Conservation (phyloP, 2,329 filamentous ascomycete species). For the Aphanocladium album region DNA sequence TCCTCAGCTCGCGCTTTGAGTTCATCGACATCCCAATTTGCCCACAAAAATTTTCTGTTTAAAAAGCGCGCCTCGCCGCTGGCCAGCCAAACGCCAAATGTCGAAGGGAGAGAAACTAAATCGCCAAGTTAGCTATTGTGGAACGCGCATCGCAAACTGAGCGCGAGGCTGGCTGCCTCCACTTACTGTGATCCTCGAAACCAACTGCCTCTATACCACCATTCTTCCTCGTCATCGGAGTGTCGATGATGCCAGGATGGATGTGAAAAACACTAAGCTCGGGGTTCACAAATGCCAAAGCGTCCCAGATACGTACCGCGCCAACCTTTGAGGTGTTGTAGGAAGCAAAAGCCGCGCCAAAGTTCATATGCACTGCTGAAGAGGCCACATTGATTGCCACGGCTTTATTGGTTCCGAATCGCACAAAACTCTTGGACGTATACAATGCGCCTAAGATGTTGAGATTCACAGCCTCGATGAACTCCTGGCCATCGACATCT, state of each 20-base stretch:
- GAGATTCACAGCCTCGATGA: slow-evolving; percentile 22
- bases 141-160: background rate
- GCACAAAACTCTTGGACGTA: slow-evolving; percentile 19
- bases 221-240: background rate
- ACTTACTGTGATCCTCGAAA: slow-evolving; percentile 1
- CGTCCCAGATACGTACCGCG: background rate
- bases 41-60: slow-evolving; percentile 26
- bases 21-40: slow-evolving; percentile 33
- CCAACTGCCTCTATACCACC: background rate
- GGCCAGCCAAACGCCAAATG: slow-evolving; percentile 18
- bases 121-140: background rate
- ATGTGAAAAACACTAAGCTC: background rate
- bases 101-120: slow-evolving; percentile 17
- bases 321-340: background rate
- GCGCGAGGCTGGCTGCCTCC: background rate
- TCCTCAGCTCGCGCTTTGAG: slow-evolving; percentile 30
- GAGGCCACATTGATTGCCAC: slow-evolving; percentile 14
- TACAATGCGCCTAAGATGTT: slow-evolving; percentile 20
- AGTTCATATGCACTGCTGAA: background rate
- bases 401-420: slow-evolving; percentile 13
- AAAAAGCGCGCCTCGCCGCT: slow-evolving; percentile 28
- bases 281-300: background rate
- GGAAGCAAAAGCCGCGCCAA: background rate
- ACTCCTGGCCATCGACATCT: slow-evolving; percentile 19
- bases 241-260: background rate